Evolutionary conservation across 768 basidiomycete genomes (phyloP), one percentile per base, ranked within the genome.

Genomic region (Mycena chlorophos): DNA sequence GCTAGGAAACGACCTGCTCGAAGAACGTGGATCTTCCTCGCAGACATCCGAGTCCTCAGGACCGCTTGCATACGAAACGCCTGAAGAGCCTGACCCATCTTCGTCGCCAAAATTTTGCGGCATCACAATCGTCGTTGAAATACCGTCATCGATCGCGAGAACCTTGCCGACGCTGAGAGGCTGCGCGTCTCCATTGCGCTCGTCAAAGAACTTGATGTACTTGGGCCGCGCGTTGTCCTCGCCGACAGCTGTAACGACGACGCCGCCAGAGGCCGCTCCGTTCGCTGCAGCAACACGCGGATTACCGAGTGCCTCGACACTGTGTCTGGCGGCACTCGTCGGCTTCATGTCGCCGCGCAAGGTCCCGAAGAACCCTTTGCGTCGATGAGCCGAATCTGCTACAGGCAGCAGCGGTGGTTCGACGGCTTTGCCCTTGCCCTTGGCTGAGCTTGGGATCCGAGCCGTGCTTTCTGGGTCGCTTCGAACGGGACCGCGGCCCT

Each of bases 241-340:
- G 45, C 5, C 23, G 23, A 22, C 23, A 46, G 26, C 45, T 25
- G n/a, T n/a, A n/a, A 46, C 12, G 23, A 46, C 22, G 45, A 46
- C 45, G 13, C 45, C 45, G 45, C 45, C 45, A 46, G 25, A 46
- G 12, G 45, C 45, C 23, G 6, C 12, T 13, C 19, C 39, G 10
- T 6, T 20, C 39, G 39, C 39, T 12, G 39, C 39, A 40, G 39
- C 39, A 12, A 40, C 39, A 19, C 45, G 45, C 45, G 45, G 20
- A n/a, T 46, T 46, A 5, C 45, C 26, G 12, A 46, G 20, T 25
- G 45, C 45, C n/a, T 46, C 45, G n/a, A 46, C 45, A 46, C 45
- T 46, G n/a, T 46, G 45, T 46, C 45, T 23, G 8, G 45, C 45
- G 26, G 26, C 45, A 12, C 25, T 46, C 23, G 45, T 25, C 4